These are phyloP conservation scores for Fulvia fulva DNA, from an alignment of 2,329 filamentous ascomycete species.

Conservation along the genomic window DNA sequence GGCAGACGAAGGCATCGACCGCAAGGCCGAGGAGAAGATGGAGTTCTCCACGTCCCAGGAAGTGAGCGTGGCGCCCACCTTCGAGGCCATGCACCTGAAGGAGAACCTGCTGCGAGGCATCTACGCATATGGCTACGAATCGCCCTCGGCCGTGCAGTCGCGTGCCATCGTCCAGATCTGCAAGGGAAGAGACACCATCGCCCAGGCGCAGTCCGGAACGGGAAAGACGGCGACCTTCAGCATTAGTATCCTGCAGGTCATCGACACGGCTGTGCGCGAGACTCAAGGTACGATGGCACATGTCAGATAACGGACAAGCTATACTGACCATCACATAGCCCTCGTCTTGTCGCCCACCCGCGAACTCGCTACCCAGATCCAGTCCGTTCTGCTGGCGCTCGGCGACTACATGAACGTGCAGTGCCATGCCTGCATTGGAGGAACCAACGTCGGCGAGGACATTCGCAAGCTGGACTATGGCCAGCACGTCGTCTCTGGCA, in stretches of 20 bases:
- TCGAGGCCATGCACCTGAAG: constrained; percentile 91
- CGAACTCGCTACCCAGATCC: constrained; percentile 95
- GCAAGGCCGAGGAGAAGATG: constrained; percentile 92
- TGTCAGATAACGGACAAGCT: not conserved
- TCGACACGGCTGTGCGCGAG: constrained; percentile 89
- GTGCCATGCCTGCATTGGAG: constrained; percentile 97
- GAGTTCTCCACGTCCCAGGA: constrained; percentile 98
- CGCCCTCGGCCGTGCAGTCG: constrained; percentile 94
- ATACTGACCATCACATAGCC: constrained; percentile 44
- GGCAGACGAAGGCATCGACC: constrained; percentile 82
- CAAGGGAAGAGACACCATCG: constrained; percentile 98
- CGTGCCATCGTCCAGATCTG: constrained; percentile 98
- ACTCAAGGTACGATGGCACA: constrained; percentile 79
- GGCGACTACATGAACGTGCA: constrained; percentile 99
- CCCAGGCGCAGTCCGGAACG: constrained; percentile 96
- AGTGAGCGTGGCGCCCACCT: constrained; percentile 85
- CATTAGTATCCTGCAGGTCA: constrained; percentile 97
- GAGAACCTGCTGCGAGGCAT: constrained; percentile 95
- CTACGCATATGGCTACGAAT: constrained; percentile 98
- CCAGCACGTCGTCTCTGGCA: constrained; percentile 95
- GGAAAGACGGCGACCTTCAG: constrained; percentile 99
- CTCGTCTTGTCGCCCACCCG: constrained; percentile 93
- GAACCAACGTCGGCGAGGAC: constrained; percentile 95
- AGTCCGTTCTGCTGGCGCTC: constrained; percentile 98
- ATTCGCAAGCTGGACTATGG: constrained; percentile 97